Evolutionary conservation across 2,329 filamentous ascomycete species (phyloP).

Genomic region (Trichoderma citrinoviride): DNA sequence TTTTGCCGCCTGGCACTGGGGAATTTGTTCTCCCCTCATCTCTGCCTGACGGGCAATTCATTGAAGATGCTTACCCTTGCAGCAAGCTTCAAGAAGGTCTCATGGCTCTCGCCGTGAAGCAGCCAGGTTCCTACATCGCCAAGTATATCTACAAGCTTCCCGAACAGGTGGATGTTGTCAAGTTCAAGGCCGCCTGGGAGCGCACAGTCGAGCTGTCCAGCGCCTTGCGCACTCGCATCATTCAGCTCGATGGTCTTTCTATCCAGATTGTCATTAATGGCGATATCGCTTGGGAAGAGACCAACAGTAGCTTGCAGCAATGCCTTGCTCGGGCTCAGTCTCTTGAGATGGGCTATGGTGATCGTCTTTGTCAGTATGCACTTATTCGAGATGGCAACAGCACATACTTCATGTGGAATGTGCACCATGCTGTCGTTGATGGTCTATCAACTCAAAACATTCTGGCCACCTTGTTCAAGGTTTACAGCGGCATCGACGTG

Average conservation of each 20-base stretch:
- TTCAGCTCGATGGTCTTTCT: conserved; percentile 18
- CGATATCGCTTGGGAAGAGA: conserved; percentile 5
- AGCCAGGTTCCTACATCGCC: conserved; percentile 37
- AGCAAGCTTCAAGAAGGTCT: conserved; percentile 27
- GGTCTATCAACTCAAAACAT: background rate
- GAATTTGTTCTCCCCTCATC: background rate
- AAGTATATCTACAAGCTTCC: conserved; percentile 29
- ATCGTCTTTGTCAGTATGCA: background rate
- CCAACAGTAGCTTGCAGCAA: background rate
- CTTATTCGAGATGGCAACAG: background rate
- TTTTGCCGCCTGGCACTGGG: background rate
- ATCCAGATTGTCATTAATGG: conserved; percentile 22
- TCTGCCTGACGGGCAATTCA: background rate
- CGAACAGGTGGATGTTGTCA: background rate
- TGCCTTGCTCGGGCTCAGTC: background rate
- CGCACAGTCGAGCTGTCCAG: conserved; percentile 20
- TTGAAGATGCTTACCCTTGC: conserved; percentile 27
- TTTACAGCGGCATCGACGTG: background rate
- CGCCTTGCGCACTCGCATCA: conserved; percentile 26
- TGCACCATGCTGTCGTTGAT: conserved; percentile 17
- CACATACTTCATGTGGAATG: conserved; percentile 8
- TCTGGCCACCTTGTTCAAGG: background rate
- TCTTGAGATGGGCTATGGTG: conserved; percentile 17
- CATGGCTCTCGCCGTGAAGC: conserved; percentile 33
- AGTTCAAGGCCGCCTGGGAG: conserved; percentile 27